Percentiles rank a stretch among this genome's conserved stretches.
Conservation (phyloP, 768 basidiomycete genomes). For the Punctularia strigosozonata region DNA sequence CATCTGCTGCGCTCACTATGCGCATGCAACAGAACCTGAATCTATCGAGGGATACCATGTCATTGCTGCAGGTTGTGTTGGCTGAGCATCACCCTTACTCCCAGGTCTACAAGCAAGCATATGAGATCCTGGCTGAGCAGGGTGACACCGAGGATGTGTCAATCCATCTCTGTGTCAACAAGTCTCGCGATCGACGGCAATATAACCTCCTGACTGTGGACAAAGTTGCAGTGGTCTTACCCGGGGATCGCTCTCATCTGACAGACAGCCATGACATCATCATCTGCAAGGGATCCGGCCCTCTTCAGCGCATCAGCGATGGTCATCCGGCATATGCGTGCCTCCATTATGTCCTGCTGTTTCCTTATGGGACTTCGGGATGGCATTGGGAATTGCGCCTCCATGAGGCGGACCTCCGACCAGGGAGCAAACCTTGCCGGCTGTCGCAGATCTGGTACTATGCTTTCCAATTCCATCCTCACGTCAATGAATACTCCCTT, state of each 20-base stretch:
- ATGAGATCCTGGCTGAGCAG: constrained; percentile 6
- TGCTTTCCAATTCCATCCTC: constrained; percentile 21
- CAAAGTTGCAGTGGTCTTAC: constrained; percentile 31
- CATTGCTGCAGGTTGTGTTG: constrained; percentile 6
- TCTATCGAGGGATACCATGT: constrained; percentile 6
- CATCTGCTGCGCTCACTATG: constrained; percentile 19
- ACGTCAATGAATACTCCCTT: constrained; percentile 15
- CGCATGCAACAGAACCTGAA: constrained; percentile 7
- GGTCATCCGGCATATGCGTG: constrained; percentile 22
- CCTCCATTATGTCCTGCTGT: constrained; percentile 32
- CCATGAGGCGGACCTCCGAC: constrained; percentile 1
- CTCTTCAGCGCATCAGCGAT: constrained; percentile 21
- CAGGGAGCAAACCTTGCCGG: background rate
- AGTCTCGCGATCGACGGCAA: constrained; percentile 16
- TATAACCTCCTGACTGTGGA: constrained; percentile 33
- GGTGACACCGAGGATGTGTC: constrained; percentile 4
- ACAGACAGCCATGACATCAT: constrained; percentile 22
- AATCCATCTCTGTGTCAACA: constrained; percentile 5
- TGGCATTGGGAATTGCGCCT: constrained; percentile 20
- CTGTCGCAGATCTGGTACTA: constrained; percentile 19
- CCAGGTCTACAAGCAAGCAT: constrained; percentile 6
- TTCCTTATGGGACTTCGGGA: constrained; percentile 26
- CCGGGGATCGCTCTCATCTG: constrained; percentile 16
- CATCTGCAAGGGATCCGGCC: constrained; percentile 12
- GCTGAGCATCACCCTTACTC: constrained; percentile 6